A percentile compares a stretch with the other conserved stretches of the same genome.
Conservation (phyloP, 371 early-diverging fungal species). For the Blastocladiella emersonii region DNA sequence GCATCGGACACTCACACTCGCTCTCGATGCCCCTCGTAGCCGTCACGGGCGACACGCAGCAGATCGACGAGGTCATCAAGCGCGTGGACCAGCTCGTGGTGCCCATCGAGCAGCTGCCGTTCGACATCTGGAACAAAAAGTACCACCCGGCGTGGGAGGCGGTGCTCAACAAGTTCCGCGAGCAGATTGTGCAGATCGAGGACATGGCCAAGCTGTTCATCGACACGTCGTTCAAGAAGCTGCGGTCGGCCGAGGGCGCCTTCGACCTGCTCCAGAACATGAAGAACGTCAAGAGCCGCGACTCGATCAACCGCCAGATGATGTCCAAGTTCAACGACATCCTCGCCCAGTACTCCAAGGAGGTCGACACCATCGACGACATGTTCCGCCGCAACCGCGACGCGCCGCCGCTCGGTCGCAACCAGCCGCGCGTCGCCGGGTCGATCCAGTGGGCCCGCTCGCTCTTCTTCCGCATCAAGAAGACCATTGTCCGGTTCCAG, state of each 20-base stretch:
- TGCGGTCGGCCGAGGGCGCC: conserved; percentile 43
- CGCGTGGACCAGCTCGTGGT: conserved; percentile 36
- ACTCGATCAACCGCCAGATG: conserved; percentile 38
- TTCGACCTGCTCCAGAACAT: conserved; percentile 45
- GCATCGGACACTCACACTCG: too few relatives aligned
- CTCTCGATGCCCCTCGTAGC: conserved; percentile 13
- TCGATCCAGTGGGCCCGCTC: conserved; percentile 37
- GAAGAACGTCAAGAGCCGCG: conserved; percentile 37
- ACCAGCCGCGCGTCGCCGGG: conserved; percentile 38
- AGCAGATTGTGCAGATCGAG: conserved; percentile 43
- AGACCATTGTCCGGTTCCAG: conserved; percentile 41
- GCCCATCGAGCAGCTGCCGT: conserved; percentile 35
- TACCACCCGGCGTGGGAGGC: conserved; percentile 35
- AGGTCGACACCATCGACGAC: conserved; percentile 40
- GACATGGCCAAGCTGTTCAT: conserved; percentile 50
- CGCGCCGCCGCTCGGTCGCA: conserved; percentile 34
- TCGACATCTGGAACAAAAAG: conserved; percentile 38
- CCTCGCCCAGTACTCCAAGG: conserved; percentile 37
- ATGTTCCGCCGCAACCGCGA: conserved; percentile 32
- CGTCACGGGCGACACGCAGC: conserved; percentile 43
- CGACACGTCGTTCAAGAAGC: conserved; percentile 43
- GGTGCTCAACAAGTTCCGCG: conserved; percentile 37
- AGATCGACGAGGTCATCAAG: conserved; percentile 44
- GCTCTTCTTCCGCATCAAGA: conserved; percentile 38
- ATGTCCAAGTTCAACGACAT: conserved; percentile 48